These are phyloP conservation scores for Cryomyces antarcticus DNA, from an alignment of 495 filamentous ascomycete species.

Conservation along the genomic window DNA sequence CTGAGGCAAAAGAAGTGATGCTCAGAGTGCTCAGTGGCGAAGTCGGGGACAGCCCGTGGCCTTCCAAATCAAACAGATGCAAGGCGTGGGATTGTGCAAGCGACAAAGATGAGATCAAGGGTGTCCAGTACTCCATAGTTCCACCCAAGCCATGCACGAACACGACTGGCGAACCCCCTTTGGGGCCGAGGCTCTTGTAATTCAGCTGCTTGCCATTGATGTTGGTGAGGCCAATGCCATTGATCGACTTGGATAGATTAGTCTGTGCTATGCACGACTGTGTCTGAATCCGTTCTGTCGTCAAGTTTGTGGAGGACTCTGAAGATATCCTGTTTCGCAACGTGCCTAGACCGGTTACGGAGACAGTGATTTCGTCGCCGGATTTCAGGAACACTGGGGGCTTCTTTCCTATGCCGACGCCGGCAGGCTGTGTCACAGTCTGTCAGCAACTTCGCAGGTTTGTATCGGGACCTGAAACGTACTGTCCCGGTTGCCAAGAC, in stretches of 20 bases:
- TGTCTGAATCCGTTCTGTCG: conserved; percentile 5
- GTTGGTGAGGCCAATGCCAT: conserved; percentile 18
- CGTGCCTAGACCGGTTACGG: conserved; percentile 25
- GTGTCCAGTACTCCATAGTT: conserved; percentile 22
- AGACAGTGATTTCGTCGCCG: conserved; percentile 23
- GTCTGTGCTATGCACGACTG: conserved; percentile 10
- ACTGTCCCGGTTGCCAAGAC: conserved; percentile 27
- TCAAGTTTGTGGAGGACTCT: conserved; percentile 10
- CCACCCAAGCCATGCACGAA: conserved; percentile 33
- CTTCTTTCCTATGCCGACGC: conserved; percentile 29
- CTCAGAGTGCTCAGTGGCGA: conserved; percentile 19
- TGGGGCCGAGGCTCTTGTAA: conserved; percentile 14
- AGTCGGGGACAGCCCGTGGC: conserved; percentile 30
- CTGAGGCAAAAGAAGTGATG: conserved; percentile 23
- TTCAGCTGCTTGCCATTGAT: conserved; percentile 26
- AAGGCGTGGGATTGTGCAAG: conserved; percentile 12
- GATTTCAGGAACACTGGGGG: conserved; percentile 26
- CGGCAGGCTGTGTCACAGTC: conserved; percentile 18
- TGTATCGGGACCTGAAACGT: background rate
- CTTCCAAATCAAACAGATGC: conserved; percentile 31
- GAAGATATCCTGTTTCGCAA: conserved; percentile 24
- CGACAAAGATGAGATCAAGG: conserved; percentile 17
- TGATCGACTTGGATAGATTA: conserved; percentile 13
- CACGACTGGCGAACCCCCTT: conserved; percentile 14
- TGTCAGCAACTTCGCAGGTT: background rate